Percentiles rank a stretch among this genome's conserved stretches.
These are phyloP conservation scores for Xylaria sp. DNA, from an alignment of 2,329 filamentous ascomycete genomes.

Conservation along the genomic window DNA sequence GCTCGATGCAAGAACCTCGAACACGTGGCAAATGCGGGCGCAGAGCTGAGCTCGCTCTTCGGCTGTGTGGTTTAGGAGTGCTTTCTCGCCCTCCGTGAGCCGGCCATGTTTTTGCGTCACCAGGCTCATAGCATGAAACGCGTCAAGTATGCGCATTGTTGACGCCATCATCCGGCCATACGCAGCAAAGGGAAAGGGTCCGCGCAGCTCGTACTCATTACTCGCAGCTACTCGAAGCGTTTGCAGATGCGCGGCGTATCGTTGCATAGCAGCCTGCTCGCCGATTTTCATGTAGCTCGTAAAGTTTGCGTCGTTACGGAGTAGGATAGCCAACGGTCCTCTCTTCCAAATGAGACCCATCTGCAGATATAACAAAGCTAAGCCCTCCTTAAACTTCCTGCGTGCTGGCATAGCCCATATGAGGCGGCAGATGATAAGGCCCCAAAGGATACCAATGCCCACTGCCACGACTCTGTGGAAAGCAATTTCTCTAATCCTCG, in stretches of 20 bases:
- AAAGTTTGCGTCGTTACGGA: conserved; percentile 65
- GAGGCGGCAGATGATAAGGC: conserved; percentile 85
- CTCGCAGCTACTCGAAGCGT: conserved; percentile 76
- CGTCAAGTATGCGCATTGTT: conserved; percentile 87
- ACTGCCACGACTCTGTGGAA: conserved; percentile 90
- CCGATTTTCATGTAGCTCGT: conserved; percentile 83
- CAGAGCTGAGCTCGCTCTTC: conserved; percentile 84
- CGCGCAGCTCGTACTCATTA: conserved; percentile 89
- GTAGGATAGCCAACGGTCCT: conserved; percentile 82
- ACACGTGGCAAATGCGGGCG: conserved; percentile 89
- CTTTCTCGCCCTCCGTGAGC: conserved; percentile 82
- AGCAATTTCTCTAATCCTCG: conserved; percentile 87
- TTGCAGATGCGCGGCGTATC: conserved; percentile 80
- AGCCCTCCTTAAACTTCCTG: conserved; percentile 86
- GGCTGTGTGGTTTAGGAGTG: conserved; percentile 81
- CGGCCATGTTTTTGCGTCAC: conserved; percentile 84
- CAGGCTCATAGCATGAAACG: conserved; percentile 96
- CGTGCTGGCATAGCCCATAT: conserved; percentile 96
- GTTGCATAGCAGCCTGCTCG: conserved; percentile 87
- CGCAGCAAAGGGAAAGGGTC: conserved; percentile 82
- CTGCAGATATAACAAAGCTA: conserved; percentile 91
- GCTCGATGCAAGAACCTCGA: conserved; percentile 86
- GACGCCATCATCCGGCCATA: conserved; percentile 81
- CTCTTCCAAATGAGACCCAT: conserved; percentile 97
- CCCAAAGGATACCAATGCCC: conserved; percentile 88